Conservation (phyloP, 495 filamentous ascomycete genomes). For the Pyronema omphalodes region DNA sequence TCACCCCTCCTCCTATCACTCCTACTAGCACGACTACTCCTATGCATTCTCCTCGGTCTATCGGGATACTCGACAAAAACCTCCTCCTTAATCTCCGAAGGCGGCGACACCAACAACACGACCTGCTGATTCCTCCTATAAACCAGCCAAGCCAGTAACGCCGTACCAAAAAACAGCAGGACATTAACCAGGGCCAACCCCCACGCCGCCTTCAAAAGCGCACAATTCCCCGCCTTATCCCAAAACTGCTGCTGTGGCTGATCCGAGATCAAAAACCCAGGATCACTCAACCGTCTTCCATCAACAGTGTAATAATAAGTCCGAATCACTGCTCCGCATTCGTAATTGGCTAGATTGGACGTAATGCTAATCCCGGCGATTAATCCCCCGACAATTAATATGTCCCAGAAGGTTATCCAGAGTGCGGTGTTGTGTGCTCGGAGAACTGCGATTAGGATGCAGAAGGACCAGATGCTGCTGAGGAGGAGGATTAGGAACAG, state of each 20-base stretch:
- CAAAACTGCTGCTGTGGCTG: slow-evolving; percentile 1
- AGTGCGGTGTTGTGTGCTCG: slow-evolving; percentile 21
- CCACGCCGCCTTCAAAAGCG: slow-evolving; percentile 17
- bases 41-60: neutral
- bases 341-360: slow-evolving; percentile 10
- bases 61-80: neutral
- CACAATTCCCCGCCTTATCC: slow-evolving; percentile 9
- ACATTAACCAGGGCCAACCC: slow-evolving; percentile 20
- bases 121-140: slow-evolving; percentile 8
- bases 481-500: slow-evolving; percentile 22
- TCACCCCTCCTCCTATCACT: neutral
- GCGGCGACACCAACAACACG: neutral
- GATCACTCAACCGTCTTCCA: neutral
- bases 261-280: neutral
- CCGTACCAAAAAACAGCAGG: slow-evolving; percentile 21
- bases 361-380: slow-evolving; percentile 17
- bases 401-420: slow-evolving; percentile 18
- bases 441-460: slow-evolving; percentile 14
- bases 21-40: neutral
- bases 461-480: slow-evolving; percentile 21
- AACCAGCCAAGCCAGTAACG: slow-evolving; percentile 10
- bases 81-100: neutral
- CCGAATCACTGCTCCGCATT: slow-evolving; percentile 3
- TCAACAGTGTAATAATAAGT: neutral
- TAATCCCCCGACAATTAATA: slow-evolving; percentile 10